Evolutionary conservation across 2,329 filamentous ascomycete species (phyloP).

Genomic region (Penicillium sp.): DNA sequence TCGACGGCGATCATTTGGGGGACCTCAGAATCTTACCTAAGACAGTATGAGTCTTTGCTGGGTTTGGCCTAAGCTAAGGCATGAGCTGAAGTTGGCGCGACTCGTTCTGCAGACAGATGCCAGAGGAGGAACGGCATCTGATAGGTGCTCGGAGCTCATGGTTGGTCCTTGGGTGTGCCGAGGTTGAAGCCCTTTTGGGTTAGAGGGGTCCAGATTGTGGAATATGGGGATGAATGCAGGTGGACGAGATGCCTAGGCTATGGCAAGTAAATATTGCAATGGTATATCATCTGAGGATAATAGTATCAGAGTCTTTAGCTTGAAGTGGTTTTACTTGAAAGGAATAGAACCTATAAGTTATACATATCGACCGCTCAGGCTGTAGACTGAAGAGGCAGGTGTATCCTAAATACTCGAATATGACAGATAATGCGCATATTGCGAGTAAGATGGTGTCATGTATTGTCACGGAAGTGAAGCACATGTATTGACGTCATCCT

Average conservation of each 20-base stretch:
- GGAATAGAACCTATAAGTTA: too few species aligned
- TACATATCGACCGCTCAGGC: background rate
- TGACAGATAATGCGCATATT: background rate
- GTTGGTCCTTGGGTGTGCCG: constrained; percentile 14
- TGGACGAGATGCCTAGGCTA: constrained; percentile 8
- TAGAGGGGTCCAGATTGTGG: background rate
- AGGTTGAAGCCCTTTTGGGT: constrained; percentile 12
- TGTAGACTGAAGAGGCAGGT: background rate
- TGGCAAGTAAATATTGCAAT: background rate
- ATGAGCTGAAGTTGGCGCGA: background rate
- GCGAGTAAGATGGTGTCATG: constrained; percentile 13
- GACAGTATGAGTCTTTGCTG: background rate
- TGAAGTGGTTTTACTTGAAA: too few species aligned
- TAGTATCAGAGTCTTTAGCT: too few species aligned
- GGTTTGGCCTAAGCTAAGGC: background rate
- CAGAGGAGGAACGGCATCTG: background rate
- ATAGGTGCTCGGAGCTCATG: constrained; percentile 14
- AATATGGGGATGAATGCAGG: background rate
- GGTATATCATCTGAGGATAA: background rate
- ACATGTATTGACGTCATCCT: constrained; percentile 25
- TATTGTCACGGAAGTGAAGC: constrained; percentile 15
- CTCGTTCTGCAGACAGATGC: background rate
- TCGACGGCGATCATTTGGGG: constrained; percentile 7
- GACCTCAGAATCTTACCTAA: background rate
- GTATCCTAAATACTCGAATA: constrained; percentile 4